Conservation (phyloP, 495 filamentous ascomycete species). For the Lophiostoma macrostomum region DNA sequence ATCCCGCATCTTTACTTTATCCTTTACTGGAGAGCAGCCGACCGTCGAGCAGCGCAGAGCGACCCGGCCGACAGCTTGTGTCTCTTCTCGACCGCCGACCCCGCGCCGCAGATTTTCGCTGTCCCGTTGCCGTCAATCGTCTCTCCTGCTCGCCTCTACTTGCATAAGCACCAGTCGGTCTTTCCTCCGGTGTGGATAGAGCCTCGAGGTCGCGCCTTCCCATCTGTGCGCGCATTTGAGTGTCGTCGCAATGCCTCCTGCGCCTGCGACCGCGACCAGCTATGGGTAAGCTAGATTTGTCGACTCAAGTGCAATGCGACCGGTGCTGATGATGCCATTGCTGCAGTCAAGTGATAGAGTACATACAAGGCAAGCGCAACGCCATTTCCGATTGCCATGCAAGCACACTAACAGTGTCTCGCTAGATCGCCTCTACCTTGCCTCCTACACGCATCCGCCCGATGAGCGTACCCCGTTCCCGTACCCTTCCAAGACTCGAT, state of each 20-base stretch:
- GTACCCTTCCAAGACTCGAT: constrained; percentile 61
- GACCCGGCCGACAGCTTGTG: constrained; percentile 4
- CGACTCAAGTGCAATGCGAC: too few relatives aligned
- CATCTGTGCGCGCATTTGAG: constrained; percentile 3
- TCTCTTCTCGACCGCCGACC: neutral
- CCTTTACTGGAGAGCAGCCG: constrained; percentile 5
- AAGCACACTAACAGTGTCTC: neutral
- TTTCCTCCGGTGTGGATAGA: constrained; percentile 6
- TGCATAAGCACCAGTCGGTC: constrained; percentile 1
- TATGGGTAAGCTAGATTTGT: too few relatives aligned
- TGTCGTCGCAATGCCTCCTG: constrained; percentile 28
- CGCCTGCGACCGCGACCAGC: constrained; percentile 45
- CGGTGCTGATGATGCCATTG: neutral
- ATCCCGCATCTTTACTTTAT: constrained; percentile 31
- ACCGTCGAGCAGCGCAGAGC: constrained; percentile 2
- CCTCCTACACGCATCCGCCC: constrained; percentile 81
- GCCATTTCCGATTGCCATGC: neutral
- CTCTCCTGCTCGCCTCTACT: constrained; percentile 3
- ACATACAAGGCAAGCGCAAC: constrained; percentile 61
- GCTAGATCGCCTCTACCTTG: constrained; percentile 89
- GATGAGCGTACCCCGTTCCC: constrained; percentile 81
- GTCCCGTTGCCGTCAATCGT: neutral
- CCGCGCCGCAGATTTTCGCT: constrained; percentile 1
- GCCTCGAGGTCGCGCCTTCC: constrained; percentile 13
- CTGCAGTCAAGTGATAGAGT: constrained; percentile 66